Evolutionary conservation across 108 stramenopile genomes (phyloP).

Genomic region (Parietichytrium sp.): DNA sequence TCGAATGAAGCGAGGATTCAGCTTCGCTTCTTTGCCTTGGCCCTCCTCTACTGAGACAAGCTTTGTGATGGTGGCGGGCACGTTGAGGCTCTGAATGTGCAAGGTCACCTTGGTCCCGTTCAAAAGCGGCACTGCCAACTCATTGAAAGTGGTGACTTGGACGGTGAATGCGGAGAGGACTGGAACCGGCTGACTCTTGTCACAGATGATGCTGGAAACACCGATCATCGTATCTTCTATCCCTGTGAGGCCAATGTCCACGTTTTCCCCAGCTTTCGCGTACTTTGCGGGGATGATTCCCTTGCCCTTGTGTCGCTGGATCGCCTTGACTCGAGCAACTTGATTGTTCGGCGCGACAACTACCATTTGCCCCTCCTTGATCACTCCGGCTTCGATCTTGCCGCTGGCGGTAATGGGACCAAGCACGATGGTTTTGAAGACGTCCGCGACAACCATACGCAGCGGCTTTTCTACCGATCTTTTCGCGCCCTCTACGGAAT

Average conservation of each 20-base stretch:
- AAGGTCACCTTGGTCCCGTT: constrained; percentile 69
- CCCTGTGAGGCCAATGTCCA: constrained; percentile 70
- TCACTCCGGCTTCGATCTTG: constrained; percentile 74
- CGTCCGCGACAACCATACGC: constrained; percentile 62
- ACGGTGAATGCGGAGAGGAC: constrained; percentile 63
- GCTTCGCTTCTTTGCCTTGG: constrained; percentile 43
- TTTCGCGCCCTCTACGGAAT: constrained; percentile 55
- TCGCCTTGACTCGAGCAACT: constrained; percentile 62
- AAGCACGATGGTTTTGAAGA: constrained; percentile 67
- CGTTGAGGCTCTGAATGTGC: constrained; percentile 55
- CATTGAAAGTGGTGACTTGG: constrained; percentile 63
- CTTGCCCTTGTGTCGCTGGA: constrained; percentile 65
- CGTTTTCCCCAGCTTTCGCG: constrained; percentile 82
- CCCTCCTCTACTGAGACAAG: constrained; percentile 6
- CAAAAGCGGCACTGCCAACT: constrained; percentile 66
- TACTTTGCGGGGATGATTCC: constrained; percentile 51
- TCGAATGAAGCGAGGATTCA: constrained; percentile 47
- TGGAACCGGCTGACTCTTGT: constrained; percentile 59
- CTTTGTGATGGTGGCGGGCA: constrained; percentile 44
- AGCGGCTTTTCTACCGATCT: constrained; percentile 60
- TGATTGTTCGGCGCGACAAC: constrained; percentile 77
- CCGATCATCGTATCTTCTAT: constrained; percentile 74
- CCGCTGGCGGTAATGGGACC: constrained; percentile 71
- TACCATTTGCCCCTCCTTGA: constrained; percentile 67
- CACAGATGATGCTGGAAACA: constrained; percentile 72